Conservation (phyloP, 179 eudicot species). For the Carnegiea gigantea region DNA sequence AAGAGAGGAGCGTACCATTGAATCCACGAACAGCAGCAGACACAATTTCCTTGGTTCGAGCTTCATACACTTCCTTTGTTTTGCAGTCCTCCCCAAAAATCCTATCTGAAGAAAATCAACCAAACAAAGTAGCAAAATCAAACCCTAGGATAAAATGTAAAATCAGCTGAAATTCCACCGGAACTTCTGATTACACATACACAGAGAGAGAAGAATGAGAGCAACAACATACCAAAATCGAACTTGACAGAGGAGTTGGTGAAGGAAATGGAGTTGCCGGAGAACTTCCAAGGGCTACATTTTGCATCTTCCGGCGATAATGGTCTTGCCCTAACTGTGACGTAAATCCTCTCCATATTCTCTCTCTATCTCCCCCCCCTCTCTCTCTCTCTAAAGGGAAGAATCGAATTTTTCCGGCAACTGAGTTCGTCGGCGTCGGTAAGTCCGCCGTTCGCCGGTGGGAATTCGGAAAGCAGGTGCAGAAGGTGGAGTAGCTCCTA, state of each 20-base stretch:
- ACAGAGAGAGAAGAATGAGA: neutral
- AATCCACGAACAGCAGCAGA: slow-evolving; percentile 87
- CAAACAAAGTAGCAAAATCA: neutral
- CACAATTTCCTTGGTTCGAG: slow-evolving; percentile 75
- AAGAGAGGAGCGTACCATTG: slow-evolving; percentile 49
- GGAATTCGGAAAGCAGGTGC: neutral
- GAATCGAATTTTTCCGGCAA: neutral
- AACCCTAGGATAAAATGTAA: neutral
- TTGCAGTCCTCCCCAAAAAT: slow-evolving; percentile 73
- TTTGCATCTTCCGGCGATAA: slow-evolving; percentile 72
- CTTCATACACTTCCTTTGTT: slow-evolving; percentile 69
- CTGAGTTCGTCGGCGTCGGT: neutral
- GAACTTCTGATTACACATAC: neutral
- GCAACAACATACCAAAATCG: slow-evolving; percentile 61
- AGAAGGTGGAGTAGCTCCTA: neutral
- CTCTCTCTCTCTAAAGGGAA: neutral
- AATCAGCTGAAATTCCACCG: slow-evolving; percentile 3
- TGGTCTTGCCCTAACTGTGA: slow-evolving; percentile 80
- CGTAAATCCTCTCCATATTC: slow-evolving; percentile 83
- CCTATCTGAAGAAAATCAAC: slow-evolving; percentile 43
- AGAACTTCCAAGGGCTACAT: slow-evolving; percentile 80
- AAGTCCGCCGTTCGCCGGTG: neutral
- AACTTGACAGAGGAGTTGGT: slow-evolving; percentile 53
- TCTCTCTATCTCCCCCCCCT: neutral
- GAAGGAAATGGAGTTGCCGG: slow-evolving; percentile 59